These are phyloP conservation scores for Panicum virgatum DNA, from an alignment of 202 grass and related monocot genomes.

Conservation along the genomic window DNA sequence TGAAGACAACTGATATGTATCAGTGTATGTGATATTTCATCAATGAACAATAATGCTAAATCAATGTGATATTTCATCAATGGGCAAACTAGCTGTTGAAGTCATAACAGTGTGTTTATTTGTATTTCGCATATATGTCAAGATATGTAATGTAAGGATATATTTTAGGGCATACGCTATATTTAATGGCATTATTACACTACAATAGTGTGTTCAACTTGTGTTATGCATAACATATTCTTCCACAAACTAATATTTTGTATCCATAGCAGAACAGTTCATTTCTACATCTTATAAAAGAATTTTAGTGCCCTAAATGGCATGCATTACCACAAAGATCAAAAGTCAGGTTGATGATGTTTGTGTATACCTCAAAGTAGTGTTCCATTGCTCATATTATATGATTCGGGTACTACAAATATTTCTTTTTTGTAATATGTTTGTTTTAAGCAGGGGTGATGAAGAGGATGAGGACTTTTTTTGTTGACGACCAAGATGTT, in stretches of 20 bases:
- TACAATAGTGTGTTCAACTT: too few species aligned
- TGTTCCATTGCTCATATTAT: neutral
- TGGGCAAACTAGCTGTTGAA: too few species aligned
- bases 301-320: neutral
- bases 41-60: neutral
- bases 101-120: too few species aligned
- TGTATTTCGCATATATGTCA: too few species aligned
- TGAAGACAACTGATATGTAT: neutral
- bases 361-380: neutral
- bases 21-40: neutral
- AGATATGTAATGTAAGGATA: too few species aligned
- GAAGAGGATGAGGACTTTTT: slow-evolving; percentile 88
- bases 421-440: slow-evolving; percentile 39
- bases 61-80: too few species aligned
- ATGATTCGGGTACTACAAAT: slow-evolving; percentile 21
- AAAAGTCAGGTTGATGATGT: neutral
- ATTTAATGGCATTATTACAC: too few species aligned
- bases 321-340: slow-evolving; percentile 14
- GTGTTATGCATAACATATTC: too few species aligned
- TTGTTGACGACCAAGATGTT: slow-evolving; percentile 93
- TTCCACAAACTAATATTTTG: too few species aligned
- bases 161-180: too few species aligned
- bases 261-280: neutral
- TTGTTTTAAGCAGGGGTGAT: slow-evolving; percentile 65
- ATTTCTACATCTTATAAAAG: neutral